Percentiles rank a stretch among this genome's conserved stretches.
Conservation (phyloP, 192 early-diverging fungal species). For the Coemansia sp. region DNA sequence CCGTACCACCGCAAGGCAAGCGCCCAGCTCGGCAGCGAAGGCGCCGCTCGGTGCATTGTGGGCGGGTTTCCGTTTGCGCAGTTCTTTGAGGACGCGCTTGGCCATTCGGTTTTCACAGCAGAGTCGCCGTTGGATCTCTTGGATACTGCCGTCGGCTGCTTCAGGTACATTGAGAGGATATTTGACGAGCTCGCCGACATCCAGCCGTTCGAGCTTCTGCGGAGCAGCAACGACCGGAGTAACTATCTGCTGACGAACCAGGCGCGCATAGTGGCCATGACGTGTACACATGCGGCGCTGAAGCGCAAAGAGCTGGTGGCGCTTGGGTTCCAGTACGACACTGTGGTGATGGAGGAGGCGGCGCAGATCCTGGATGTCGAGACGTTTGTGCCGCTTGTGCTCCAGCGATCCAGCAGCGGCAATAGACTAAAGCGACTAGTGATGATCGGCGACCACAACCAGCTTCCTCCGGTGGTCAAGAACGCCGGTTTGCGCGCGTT, state of each 20-base stretch:
- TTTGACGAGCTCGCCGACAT: constrained; percentile 92
- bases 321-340: constrained; percentile 94
- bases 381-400: constrained; percentile 87
- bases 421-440: constrained; percentile 82
- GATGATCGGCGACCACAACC: constrained; percentile 97
- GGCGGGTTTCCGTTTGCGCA: constrained; percentile 78
- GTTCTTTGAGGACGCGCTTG: constrained; percentile 70
- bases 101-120: constrained; percentile 63
- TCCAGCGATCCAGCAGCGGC: constrained; percentile 63
- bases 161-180: constrained; percentile 72
- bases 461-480: constrained; percentile 95
- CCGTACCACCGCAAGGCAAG: constrained; percentile 52
- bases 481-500: constrained; percentile 81
- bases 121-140: constrained; percentile 51
- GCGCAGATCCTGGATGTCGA: constrained; percentile 96
- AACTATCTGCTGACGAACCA: constrained; percentile 95
- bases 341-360: constrained; percentile 96
- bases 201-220: constrained; percentile 91
- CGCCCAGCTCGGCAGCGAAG: neutral
- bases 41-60: constrained; percentile 2
- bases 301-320: constrained; percentile 83
- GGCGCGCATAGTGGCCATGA: constrained; percentile 97
- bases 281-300: constrained; percentile 94
- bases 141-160: constrained; percentile 78
- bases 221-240: constrained; percentile 74